phyloP scores from a whole-genome alignment of 805 yeast species.

The Metschnikowia dekortorum region DNA sequence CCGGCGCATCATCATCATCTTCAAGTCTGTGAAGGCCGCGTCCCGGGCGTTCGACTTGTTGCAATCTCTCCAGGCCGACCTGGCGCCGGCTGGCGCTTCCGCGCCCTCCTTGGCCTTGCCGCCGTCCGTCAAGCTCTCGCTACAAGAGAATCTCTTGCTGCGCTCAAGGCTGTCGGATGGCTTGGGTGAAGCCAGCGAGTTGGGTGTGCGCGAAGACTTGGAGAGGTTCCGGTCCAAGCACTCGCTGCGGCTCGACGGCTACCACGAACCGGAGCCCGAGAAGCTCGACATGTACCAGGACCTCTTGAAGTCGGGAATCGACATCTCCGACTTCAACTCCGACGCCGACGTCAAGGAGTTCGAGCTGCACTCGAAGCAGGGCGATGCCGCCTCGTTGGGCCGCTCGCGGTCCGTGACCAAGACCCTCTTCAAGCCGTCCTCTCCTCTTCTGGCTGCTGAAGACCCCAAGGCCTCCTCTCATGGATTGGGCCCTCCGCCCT shows the following conservation, averaged over 20 bases:
- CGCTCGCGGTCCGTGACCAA: conserved; percentile 30
- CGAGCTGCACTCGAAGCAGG: conserved; percentile 2
- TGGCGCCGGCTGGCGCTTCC: too few relatives aligned
- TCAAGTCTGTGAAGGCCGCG: conserved; percentile 29
- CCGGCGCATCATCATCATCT: conserved; percentile 34
- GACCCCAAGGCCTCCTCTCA: neutral
- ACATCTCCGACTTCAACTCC: conserved; percentile 21
- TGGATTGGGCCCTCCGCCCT: conserved; percentile 13
- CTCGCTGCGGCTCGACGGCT: conserved; percentile 11
- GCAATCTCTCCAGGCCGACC: conserved; percentile 4
- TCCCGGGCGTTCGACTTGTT: conserved; percentile 21
- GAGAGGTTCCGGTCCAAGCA: conserved; percentile 23
- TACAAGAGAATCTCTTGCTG: conserved; percentile 37
- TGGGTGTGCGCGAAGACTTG: conserved; percentile 20
- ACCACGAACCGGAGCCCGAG: conserved; percentile 35
- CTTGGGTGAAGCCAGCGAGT: conserved; percentile 15
- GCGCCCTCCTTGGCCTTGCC: conserved; percentile 8
- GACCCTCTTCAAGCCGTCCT: conserved; percentile 34
- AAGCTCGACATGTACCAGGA: conserved; percentile 26
- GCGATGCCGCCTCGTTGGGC: conserved; percentile 2
- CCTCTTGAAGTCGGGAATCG: conserved; percentile 30
- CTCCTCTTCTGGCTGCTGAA: conserved; percentile 25
- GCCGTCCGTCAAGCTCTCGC: conserved; percentile 23
- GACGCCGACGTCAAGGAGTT: conserved; percentile 22
- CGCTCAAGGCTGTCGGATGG: conserved; percentile 29